phyloP scores from a whole-genome alignment of 225 moss, liverwort and hornwort species.

The Marchantia paleacea region DNA sequence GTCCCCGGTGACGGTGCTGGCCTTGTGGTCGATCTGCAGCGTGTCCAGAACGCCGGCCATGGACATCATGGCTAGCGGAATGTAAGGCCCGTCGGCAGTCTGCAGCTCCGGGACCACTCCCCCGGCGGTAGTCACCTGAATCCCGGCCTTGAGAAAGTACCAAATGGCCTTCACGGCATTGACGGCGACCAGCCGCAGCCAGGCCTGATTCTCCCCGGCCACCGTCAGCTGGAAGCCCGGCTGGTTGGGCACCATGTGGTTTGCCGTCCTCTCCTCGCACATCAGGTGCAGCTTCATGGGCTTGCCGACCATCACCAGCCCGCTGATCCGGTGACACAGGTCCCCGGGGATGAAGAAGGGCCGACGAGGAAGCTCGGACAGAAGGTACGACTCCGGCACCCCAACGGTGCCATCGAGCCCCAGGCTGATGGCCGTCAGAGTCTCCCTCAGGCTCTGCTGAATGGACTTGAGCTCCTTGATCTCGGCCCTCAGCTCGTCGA shows the following conservation, averaged over 20 bases:
- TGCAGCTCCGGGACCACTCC: conserved; percentile 23
- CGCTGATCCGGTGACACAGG: conserved; percentile 19
- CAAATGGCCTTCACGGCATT: conserved; percentile 16
- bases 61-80: conserved; percentile 22
- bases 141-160: conserved; percentile 21
- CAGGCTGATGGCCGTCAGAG: neutral
- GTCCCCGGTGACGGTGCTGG: neutral
- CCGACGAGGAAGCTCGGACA: conserved; percentile 12
- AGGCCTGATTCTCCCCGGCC: conserved; percentile 9
- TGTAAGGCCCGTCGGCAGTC: conserved; percentile 12
- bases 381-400: conserved; percentile 7
- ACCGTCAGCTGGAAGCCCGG: conserved; percentile 22
- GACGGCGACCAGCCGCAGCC: conserved; percentile 19
- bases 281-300: conserved; percentile 27
- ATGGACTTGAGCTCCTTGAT: conserved; percentile 9
- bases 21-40: conserved; percentile 8
- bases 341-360: conserved; percentile 27
- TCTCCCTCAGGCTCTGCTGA: conserved; percentile 11
- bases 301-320: conserved; percentile 15
- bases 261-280: conserved; percentile 24
- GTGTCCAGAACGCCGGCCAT: conserved; percentile 18
- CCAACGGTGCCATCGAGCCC: conserved; percentile 10
- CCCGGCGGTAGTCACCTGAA: conserved; percentile 13
- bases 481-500: conserved; percentile 9
- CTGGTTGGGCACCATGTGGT: conserved; percentile 22